These are phyloP conservation scores for Phytopythium litorale DNA, from an alignment of 352 stramenopile genomes.

Conservation along the genomic window DNA sequence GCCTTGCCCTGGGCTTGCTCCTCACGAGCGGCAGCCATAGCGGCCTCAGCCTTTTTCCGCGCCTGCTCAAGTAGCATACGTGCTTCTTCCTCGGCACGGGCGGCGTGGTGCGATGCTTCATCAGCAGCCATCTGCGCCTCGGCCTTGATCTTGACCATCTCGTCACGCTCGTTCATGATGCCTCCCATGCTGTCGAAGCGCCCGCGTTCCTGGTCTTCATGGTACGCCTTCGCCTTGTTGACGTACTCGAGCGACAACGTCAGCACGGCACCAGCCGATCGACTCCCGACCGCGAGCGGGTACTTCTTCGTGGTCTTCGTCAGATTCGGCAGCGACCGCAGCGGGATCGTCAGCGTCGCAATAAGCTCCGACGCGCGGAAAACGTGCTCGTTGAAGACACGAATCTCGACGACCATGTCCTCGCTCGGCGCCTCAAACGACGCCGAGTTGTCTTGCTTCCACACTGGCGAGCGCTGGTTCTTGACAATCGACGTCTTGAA, in stretches of 20 bases:
- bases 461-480: conserved; percentile 78
- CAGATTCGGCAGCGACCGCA: conserved; percentile 84
- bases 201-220: conserved; percentile 63
- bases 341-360: conserved; percentile 68
- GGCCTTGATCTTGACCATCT: conserved; percentile 81
- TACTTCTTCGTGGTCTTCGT: conserved; percentile 82
- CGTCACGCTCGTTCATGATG: conserved; percentile 75
- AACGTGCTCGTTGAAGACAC: conserved; percentile 79
- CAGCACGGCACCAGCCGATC: conserved; percentile 70
- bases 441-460: conserved; percentile 81
- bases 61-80: conserved; percentile 71
- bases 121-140: conserved; percentile 80
- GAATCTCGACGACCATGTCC: conserved; percentile 82
- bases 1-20: conserved; percentile 80
- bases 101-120: conserved; percentile 69
- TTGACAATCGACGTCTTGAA: conserved; percentile 85
- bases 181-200: conserved; percentile 57
- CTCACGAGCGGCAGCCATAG: conserved; percentile 75
- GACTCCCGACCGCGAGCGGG: conserved; percentile 71
- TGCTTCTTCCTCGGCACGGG: conserved; percentile 69
- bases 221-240: conserved; percentile 78
- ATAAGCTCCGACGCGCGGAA: conserved; percentile 75
- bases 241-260: conserved; percentile 80
- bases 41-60: conserved; percentile 74
- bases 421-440: conserved; percentile 76